These are phyloP conservation scores for Hibiscus syriacus DNA, from an alignment of 345 rosid genomes.

Conservation along the genomic window DNA sequence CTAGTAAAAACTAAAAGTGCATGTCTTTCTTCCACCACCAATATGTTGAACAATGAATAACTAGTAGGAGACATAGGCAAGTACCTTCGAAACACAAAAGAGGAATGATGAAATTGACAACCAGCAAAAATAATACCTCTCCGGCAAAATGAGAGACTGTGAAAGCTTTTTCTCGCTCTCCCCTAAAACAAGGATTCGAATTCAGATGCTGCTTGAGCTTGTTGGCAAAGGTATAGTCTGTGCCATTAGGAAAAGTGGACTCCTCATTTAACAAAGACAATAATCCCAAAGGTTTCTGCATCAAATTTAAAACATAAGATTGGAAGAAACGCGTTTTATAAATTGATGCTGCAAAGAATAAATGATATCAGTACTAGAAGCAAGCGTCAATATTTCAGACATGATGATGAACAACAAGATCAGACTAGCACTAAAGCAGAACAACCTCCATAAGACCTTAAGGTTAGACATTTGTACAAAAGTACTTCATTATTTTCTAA, in stretches of 20 bases:
- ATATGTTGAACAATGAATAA: background rate
- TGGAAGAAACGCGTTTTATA: background rate
- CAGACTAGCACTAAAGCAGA: background rate
- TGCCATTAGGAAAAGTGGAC: constrained; percentile 94
- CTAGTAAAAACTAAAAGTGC: background rate
- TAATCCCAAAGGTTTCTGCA: constrained; percentile 93
- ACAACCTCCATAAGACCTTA: background rate
- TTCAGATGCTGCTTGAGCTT: constrained; percentile 86
- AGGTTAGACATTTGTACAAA: background rate
- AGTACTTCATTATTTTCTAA: background rate
- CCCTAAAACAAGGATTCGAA: constrained; percentile 69
- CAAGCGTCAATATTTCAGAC: background rate
- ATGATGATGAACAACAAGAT: background rate
- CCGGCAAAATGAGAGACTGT: constrained; percentile 90
- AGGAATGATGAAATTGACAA: background rate
- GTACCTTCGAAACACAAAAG: background rate
- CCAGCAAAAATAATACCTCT: constrained; percentile 41
- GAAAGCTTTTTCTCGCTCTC: constrained; percentile 76
- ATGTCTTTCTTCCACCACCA: background rate
- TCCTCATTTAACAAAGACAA: constrained; percentile 92
- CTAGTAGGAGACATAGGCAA: background rate
- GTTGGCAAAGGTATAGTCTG: constrained; percentile 88
- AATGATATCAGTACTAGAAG: background rate
- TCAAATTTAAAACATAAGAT: constrained; percentile 5
- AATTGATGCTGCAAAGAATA: background rate